These are phyloP conservation scores for Lunularia cruciata DNA, from an alignment of 225 moss, liverwort and hornwort genomes.

Conservation along the genomic window DNA sequence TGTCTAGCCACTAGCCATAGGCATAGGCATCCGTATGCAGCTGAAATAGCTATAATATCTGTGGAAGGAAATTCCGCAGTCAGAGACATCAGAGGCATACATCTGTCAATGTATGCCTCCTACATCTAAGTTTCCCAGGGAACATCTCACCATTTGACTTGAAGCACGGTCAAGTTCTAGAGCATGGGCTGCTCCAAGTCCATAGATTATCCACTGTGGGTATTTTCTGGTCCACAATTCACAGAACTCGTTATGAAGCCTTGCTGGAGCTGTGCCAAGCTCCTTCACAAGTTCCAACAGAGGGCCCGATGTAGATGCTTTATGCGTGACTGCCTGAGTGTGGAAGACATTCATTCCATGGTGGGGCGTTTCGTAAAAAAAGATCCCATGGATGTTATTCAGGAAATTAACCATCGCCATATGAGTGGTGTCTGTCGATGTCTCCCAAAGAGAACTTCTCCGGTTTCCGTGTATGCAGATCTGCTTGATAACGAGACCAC, in stretches of 20 bases:
- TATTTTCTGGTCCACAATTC: background rate
- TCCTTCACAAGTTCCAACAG: background rate
- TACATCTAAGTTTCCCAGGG: no score
- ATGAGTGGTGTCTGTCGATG: background rate
- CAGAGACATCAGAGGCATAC: no score
- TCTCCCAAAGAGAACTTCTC: background rate
- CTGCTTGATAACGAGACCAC: background rate
- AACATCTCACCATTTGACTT: no score
- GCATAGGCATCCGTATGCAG: no score
- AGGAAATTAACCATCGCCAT: background rate
- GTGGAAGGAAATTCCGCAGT: no score
- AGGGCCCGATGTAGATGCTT: background rate
- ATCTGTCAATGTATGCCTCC: no score
- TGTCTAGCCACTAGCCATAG: no score
- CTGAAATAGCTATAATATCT: no score
- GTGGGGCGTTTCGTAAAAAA: background rate
- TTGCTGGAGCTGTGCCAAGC: background rate
- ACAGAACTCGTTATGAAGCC: background rate
- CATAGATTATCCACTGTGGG: background rate
- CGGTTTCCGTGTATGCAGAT: background rate
- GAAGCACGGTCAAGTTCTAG: no score
- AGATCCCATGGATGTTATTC: background rate
- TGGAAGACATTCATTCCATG: background rate
- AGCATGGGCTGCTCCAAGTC: background rate
- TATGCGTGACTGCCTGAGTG: background rate